Conservation (phyloP, 768 basidiomycete genomes). For the Tremella mesenterica region DNA sequence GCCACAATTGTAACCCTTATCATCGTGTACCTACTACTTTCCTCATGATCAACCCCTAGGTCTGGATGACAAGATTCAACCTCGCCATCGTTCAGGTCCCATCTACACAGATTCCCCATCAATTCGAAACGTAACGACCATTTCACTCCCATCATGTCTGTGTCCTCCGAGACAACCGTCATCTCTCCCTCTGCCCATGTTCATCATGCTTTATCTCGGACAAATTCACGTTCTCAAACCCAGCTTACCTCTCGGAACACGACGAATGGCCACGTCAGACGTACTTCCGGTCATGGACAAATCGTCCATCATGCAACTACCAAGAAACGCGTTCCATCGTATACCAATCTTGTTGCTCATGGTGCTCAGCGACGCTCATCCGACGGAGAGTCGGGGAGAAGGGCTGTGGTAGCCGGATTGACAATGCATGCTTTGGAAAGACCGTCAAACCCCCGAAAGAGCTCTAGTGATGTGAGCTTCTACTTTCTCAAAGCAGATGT, state of each 20-base stretch:
- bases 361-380: constrained; percentile 17
- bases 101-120: too few species aligned
- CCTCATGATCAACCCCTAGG: neutral
- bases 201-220: too few species aligned
- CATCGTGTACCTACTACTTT: neutral
- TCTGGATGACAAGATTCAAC: neutral
- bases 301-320: neutral
- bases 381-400: constrained; percentile 24
- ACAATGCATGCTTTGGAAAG: constrained; percentile 26
- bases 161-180: constrained; percentile 15
- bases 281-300: neutral
- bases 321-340: neutral
- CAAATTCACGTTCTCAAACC: neutral
- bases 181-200: too few species aligned
- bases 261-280: neutral
- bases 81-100: neutral
- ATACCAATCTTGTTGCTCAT: constrained; percentile 7
- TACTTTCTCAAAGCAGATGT: too few species aligned
- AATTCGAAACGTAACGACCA: neutral
- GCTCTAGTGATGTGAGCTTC: constrained; percentile 20
- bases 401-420: constrained; percentile 28
- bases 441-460: constrained; percentile 15
- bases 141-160: constrained; percentile 10
- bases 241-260: neutral
- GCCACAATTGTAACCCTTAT: too few species aligned